Percentiles rank a stretch among this genome's conserved stretches.
Conservation (phyloP, 371 early-diverging fungal species). For the Funneliformis caledonium region DNA sequence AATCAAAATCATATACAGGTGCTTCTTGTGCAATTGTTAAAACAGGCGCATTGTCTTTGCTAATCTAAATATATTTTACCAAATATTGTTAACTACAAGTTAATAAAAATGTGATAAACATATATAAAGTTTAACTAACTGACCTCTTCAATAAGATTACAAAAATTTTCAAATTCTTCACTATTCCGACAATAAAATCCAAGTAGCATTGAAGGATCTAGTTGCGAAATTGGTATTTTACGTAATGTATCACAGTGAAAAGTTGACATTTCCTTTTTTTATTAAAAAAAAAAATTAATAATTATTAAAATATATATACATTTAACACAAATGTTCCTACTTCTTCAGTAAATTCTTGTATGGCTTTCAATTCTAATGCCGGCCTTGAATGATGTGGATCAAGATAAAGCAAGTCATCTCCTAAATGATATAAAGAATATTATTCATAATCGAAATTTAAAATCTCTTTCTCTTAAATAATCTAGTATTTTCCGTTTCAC, state of each 20-base stretch:
- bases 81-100: not conserved
- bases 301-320: not conserved
- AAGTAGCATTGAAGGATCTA: conserved; percentile 94
- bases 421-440: conserved; percentile 44
- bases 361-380: conserved; percentile 60
- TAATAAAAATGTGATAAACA: not conserved
- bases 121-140: conserved; percentile 35
- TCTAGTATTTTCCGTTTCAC: too few species aligned
- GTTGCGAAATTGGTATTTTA: conserved; percentile 68
- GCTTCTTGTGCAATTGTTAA: conserved; percentile 31
- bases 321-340: conserved; percentile 42
- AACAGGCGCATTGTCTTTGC: not conserved
- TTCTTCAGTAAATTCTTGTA: conserved; percentile 56
- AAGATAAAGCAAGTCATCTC: conserved; percentile 83
- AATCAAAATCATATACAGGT: conserved; percentile 10
- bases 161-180: conserved; percentile 70
- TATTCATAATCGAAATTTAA: not conserved
- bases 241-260: conserved; percentile 84
- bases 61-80: not conserved
- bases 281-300: conserved; percentile 1
- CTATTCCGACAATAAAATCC: conserved; percentile 84
- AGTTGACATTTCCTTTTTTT: conserved; percentile 66
- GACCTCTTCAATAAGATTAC: conserved; percentile 56
- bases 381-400: conserved; percentile 92
- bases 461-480: conserved; percentile 8